phyloP scores from a whole-genome alignment of 2,329 filamentous ascomycete genomes.

The Trichoderma aggressivum region DNA sequence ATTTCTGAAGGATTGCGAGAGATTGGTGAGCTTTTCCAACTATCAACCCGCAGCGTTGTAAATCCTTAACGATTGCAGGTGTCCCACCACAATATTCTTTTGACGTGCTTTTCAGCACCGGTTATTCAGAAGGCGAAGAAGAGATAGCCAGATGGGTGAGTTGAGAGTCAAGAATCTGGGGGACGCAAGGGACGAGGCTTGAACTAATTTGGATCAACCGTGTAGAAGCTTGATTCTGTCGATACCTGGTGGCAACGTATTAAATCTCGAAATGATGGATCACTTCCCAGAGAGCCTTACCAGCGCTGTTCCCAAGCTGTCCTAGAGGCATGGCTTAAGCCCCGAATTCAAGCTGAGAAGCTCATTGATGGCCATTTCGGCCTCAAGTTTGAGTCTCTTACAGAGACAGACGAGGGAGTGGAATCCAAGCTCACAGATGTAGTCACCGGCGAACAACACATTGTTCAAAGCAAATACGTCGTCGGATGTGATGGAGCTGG shows the following conservation, averaged over 20 bases:
- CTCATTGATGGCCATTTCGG: slow-evolving; percentile 4
- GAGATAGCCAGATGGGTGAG: slow-evolving; percentile 6
- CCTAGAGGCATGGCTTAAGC: slow-evolving; percentile 9
- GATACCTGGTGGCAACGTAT: not conserved
- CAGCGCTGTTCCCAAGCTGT: slow-evolving; percentile 10
- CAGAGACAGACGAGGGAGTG: slow-evolving; percentile 2
- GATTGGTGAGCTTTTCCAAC: not conserved
- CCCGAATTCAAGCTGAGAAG: not conserved
- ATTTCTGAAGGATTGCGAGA: not conserved
- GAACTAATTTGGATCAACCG: not conserved
- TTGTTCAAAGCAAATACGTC: not conserved
- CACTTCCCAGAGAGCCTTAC: not conserved
- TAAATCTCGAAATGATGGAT: not conserved
- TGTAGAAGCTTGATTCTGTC: not conserved
- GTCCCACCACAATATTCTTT: not conserved
- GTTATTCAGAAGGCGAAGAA: not conserved
- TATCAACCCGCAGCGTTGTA: too few relatives aligned
- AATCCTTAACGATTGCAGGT: not conserved
- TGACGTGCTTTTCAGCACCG: not conserved
- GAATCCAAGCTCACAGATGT: slow-evolving; percentile 1
- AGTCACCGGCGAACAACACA: not conserved
- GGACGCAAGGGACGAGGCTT: not conserved
- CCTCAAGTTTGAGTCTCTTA: slow-evolving; percentile 1
- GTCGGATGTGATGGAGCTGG: slow-evolving; percentile 8
- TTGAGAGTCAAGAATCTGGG: not conserved